Percentiles rank a stretch among this genome's conserved stretches.
Conservation (phyloP, 345 rosid species). For the Balakata baccata region DNA sequence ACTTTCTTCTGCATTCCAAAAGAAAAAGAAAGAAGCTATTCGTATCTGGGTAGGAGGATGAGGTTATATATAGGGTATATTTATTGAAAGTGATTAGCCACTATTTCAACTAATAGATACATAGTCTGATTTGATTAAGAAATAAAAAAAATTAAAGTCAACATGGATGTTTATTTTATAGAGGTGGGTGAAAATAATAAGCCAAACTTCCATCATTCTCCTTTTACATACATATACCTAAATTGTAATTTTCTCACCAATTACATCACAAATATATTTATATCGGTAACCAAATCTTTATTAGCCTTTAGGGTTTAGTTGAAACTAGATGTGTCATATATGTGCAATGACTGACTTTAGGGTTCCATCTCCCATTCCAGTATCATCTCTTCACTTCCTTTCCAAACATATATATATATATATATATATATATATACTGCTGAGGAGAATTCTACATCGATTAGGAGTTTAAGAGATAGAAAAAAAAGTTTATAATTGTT, state of each 20-base stretch:
- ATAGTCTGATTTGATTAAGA: not conserved
- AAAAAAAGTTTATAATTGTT: no score
- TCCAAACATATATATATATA: no score
- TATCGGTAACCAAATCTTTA: constrained; percentile 30
- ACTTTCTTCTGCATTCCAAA: not conserved
- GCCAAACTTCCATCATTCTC: constrained; percentile 17
- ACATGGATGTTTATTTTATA: constrained; percentile 7
- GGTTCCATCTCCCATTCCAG: constrained; percentile 23
- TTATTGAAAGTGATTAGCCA: not conserved
- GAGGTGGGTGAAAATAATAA: constrained; percentile 38
- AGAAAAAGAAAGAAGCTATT: no score
- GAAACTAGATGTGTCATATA: constrained; percentile 1
- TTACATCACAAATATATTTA: constrained; percentile 8
- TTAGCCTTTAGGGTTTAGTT: constrained; percentile 21
- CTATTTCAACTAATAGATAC: not conserved
- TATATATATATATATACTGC: no score
- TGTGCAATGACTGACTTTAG: constrained; percentile 17
- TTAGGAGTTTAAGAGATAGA: no score
- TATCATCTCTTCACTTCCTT: no score
- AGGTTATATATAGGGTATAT: no score
- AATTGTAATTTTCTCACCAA: constrained; percentile 22
- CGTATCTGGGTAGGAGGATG: no score
- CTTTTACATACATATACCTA: constrained; percentile 19
- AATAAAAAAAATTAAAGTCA: constrained; percentile 18
- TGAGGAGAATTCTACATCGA: no score